These are phyloP conservation scores for Linderina pennispora DNA, from an alignment of 192 early-diverging fungal species.

Conservation along the genomic window DNA sequence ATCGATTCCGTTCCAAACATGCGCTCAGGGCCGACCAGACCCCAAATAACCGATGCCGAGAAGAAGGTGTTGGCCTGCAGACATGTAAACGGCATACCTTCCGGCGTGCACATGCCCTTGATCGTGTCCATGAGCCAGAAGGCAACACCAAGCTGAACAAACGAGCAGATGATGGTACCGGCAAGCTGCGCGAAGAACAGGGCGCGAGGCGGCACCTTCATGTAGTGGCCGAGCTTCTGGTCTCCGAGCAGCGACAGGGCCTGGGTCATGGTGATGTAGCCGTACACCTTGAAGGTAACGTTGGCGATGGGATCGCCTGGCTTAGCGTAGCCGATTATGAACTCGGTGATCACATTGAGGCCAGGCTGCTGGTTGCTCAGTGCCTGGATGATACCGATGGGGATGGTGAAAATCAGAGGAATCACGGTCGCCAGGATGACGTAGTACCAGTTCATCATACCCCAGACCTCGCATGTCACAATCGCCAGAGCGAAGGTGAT, in stretches of 20 bases:
- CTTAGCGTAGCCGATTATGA: conserved; percentile 53
- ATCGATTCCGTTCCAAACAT: conserved; percentile 58
- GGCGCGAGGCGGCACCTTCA: conserved; percentile 75
- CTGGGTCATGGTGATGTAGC: conserved; percentile 70
- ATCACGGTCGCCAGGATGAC: conserved; percentile 55
- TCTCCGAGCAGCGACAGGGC: conserved; percentile 55
- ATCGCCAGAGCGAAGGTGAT: conserved; percentile 32
- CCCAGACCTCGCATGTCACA: conserved; percentile 36
- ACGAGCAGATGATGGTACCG: conserved; percentile 65
- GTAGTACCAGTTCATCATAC: conserved; percentile 64
- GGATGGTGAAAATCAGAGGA: conserved; percentile 61
- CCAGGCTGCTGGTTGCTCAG: conserved; percentile 71
- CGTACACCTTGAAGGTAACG: conserved; percentile 82
- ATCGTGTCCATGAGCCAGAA: conserved; percentile 60
- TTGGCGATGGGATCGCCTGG: conserved; percentile 78
- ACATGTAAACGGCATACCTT: conserved; percentile 61
- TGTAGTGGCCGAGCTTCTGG: conserved; percentile 73
- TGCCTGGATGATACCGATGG: conserved; percentile 46
- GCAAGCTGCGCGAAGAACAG: conserved; percentile 73
- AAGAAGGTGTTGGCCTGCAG: conserved; percentile 57
- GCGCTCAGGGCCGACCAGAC: conserved; percentile 63
- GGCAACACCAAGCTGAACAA: conserved; percentile 66
- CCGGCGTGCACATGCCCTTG: conserved; percentile 49
- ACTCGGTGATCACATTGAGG: conserved; percentile 54
- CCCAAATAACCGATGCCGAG: conserved; percentile 75